Conservation (phyloP, 1,284 basidiomycete species). For the Phylloboletellus chloephorus region DNA sequence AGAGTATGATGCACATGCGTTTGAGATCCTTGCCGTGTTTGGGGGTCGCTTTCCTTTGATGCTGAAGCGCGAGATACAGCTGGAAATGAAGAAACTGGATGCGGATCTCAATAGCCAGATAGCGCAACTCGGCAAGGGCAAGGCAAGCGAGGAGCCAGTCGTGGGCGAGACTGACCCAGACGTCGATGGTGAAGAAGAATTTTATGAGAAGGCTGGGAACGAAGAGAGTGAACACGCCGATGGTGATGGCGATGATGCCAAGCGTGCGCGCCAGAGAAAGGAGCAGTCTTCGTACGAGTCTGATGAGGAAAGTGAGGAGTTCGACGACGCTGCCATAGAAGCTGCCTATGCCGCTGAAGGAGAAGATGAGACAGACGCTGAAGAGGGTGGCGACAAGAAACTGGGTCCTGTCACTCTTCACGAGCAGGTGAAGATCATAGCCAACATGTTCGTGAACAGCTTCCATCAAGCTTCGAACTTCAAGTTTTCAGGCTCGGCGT, state of each 20-base stretch:
- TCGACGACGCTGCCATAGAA: conserved; percentile 62
- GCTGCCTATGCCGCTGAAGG: conserved; percentile 55
- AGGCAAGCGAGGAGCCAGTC: conserved; percentile 43
- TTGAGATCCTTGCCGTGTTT: conserved; percentile 74
- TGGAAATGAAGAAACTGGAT: conserved; percentile 84
- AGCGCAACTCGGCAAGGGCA: conserved; percentile 79
- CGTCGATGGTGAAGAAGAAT: conserved; percentile 36
- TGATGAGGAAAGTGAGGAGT: conserved; percentile 51
- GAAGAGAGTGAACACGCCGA: conserved; percentile 69
- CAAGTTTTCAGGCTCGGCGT: conserved; percentile 68
- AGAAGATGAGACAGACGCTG: conserved; percentile 34
- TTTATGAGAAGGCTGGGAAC: conserved; percentile 34
- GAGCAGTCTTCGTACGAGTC: conserved; percentile 75
- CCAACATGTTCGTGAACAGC: conserved; percentile 47
- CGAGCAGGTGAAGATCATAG: conserved; percentile 42
- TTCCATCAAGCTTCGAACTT: conserved; percentile 65
- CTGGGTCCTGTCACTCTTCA: conserved; percentile 35
- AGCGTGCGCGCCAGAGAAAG: conserved; percentile 60
- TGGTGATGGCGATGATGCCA: conserved; percentile 72
- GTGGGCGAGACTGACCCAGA: conserved; percentile 45
- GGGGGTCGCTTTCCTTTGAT: conserved; percentile 75
- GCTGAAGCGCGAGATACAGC: conserved; percentile 82
- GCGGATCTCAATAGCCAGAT: conserved; percentile 81
- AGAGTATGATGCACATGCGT: conserved; percentile 79
- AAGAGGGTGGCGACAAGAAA: conserved; percentile 34